Evolutionary conservation across 2,329 filamentous ascomycete species (phyloP).

Genomic region (Cordyceps fumosorosea): DNA sequence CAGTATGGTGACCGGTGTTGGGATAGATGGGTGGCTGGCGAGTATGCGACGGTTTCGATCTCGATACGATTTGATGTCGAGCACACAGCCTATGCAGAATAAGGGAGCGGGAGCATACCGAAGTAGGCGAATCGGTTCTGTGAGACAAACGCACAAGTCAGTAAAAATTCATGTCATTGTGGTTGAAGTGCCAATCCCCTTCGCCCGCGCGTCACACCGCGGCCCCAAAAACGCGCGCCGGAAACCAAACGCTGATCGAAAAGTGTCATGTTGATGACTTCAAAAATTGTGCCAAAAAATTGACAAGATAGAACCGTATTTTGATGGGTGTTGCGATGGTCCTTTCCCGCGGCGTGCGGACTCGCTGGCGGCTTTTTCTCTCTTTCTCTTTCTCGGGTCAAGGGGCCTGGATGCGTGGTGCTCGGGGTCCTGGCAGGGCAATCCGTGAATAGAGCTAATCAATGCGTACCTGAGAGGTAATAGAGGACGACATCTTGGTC

Average conservation of each 20-base stretch:
- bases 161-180: background rate
- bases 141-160: slow-evolving; percentile 15
- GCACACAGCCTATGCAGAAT: slow-evolving; percentile 17
- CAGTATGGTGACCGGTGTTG: slow-evolving; percentile 6
- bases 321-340: background rate
- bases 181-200: background rate
- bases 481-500: slow-evolving; percentile 51
- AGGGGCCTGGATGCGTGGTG: background rate
- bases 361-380: background rate
- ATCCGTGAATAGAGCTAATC: background rate
- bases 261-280: background rate
- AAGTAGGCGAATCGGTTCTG: slow-evolving; percentile 98
- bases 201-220: background rate
- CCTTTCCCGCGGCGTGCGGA: background rate
- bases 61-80: slow-evolving; percentile 14
- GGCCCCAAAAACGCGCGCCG: background rate
- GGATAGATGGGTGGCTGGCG: background rate
- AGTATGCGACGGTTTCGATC: background rate
- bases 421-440: background rate
- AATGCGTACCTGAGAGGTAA: slow-evolving; percentile 48
- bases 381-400: background rate
- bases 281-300: background rate
- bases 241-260: background rate
- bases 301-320: background rate
- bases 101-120: slow-evolving; percentile 55